These are phyloP conservation scores for Solanum ossicruentum DNA, from an alignment of 257 asterid species.

Conservation along the genomic window DNA sequence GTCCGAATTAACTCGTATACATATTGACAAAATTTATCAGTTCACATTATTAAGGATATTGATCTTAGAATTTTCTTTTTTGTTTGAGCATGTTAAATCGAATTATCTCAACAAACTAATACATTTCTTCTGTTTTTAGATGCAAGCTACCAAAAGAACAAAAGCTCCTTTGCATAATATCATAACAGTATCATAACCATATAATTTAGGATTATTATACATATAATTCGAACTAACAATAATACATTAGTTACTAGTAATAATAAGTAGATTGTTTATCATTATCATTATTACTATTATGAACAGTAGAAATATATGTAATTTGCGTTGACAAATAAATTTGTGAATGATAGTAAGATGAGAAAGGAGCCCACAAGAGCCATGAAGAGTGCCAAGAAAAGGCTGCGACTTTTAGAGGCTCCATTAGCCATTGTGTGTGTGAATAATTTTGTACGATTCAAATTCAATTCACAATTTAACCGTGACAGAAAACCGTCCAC, in stretches of 20 bases:
- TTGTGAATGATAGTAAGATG: not conserved
- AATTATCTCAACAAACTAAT: not conserved
- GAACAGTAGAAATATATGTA: not conserved
- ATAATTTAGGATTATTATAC: not conserved
- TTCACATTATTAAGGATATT: not conserved
- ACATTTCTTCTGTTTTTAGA: not conserved
- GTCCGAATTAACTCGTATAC: no score
- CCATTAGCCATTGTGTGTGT: not conserved
- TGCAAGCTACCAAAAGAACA: not conserved
- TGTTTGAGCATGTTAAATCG: not conserved
- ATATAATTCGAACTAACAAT: not conserved
- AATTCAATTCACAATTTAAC: not conserved
- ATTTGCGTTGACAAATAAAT: not conserved
- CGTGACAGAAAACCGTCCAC: not conserved
- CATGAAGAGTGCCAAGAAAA: not conserved
- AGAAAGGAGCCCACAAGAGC: not conserved
- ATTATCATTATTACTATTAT: no score
- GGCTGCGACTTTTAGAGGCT: not conserved
- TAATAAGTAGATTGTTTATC: not conserved
- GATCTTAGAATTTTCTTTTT: not conserved
- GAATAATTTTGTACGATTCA: not conserved
- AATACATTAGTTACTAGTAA: not conserved
- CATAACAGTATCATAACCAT: not conserved
- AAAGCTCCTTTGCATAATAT: not conserved
- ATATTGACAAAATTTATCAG: no score